Conservation (phyloP, 768 basidiomycete genomes). For the Rhizopogon sp. region DNA sequence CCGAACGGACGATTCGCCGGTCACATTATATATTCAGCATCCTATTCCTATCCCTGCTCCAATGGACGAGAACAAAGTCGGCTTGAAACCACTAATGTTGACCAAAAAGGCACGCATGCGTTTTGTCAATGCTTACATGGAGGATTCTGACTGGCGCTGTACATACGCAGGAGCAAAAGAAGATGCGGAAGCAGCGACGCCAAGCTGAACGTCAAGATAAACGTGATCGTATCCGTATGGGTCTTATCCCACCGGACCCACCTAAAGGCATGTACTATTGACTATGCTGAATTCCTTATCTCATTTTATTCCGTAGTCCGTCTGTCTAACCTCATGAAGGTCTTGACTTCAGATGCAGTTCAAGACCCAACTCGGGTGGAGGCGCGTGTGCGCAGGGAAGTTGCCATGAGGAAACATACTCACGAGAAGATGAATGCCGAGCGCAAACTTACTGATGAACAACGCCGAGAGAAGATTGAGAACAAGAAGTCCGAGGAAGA, state of each 20-base stretch:
- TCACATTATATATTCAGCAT: slow-evolving; percentile 91
- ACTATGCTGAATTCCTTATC: background rate
- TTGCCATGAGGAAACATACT: slow-evolving; percentile 79
- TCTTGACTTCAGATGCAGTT: slow-evolving; percentile 92
- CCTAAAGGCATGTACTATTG: slow-evolving; percentile 67
- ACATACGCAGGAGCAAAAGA: slow-evolving; percentile 75
- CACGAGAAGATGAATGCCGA: slow-evolving; percentile 95
- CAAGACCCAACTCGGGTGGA: slow-evolving; percentile 98
- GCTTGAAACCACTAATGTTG: slow-evolving; percentile 83
- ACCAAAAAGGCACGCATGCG: slow-evolving; percentile 65
- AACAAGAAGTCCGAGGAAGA: slow-evolving; percentile 84
- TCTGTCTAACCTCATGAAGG: slow-evolving; percentile 94
- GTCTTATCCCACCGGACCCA: slow-evolving; percentile 88
- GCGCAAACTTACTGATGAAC: slow-evolving; percentile 88
- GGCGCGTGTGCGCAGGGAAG: slow-evolving; percentile 90
- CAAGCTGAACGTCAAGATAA: slow-evolving; percentile 91
- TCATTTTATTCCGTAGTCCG: slow-evolving; percentile 52
- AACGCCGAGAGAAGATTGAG: slow-evolving; percentile 83
- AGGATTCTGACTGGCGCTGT: background rate
- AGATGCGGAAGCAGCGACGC: slow-evolving; percentile 87
- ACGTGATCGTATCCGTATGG: slow-evolving; percentile 93
- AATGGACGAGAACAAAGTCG: slow-evolving; percentile 74
- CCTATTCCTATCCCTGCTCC: slow-evolving; percentile 95
- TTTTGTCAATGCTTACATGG: slow-evolving; percentile 11
- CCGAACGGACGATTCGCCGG: slow-evolving; percentile 61